Evolutionary conservation across 2,329 filamentous ascomycete species (phyloP), one percentile per base, ranked within the genome.

Genomic region (Dactylonectria macrodidyma): DNA sequence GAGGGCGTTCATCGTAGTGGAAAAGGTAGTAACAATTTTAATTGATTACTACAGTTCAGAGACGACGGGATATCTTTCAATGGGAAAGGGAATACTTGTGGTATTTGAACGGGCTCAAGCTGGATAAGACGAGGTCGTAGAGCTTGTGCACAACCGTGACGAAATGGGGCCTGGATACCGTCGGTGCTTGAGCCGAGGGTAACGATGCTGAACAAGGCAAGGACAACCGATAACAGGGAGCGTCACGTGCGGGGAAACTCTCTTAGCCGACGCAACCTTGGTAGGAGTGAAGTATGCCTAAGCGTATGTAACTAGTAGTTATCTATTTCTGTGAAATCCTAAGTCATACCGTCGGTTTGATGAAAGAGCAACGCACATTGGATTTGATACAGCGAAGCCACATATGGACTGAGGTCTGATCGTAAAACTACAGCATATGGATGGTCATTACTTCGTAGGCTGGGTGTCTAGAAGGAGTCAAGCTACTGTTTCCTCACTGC

Each of bases 1-100:
- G 66, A 91, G 80, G 48, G 85, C 78, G 75, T 87, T 88, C 87
- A 88, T 88, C 62, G 59, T 76, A 59, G 61, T 78, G 74, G 68
- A n/a, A 16, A 12, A 62, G 36, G 41, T 26, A 36, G 30, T 44
- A 51, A 38, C 11, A 67, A 55, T 14, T 38, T 59, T 24, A 58
- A 61, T 65, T 68, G 38, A 48, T 41, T 33, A 54, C 51, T 54
- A 33, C n/a, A 36, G 51, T 19, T n/a, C 22, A 6, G 19, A 54
- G n/a, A 5, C 19, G 30, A 8, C 19, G 10, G 34, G 9, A 10
- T 54, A 5, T 54, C 33, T 33, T 54, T 36, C 46, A 64, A 64
- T 64, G 46, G 34, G 19, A 44, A 33, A 51, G 48, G 33, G 16
- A 38, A 64, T n/a, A 22, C 26, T 38, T 34, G n/a, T 34, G n/a